A percentile compares a stretch with the other conserved stretches of the same genome.
Evolutionary conservation across 2,329 filamentous ascomycete species (phyloP).

Genomic region (Fusarium duplospermum): DNA sequence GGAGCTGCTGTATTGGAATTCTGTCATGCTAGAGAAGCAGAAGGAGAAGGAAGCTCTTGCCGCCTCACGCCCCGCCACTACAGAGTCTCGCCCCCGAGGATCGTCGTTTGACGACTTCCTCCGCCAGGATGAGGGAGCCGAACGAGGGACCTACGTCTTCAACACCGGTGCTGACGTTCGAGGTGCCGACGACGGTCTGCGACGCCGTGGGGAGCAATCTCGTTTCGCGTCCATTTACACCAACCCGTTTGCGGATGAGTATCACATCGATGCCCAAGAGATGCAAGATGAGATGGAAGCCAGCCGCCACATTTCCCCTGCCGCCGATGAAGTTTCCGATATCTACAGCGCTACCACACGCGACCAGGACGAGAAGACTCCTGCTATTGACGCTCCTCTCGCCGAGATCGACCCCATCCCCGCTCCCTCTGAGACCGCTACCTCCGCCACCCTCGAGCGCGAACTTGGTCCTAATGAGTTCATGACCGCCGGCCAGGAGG

Average conservation of each 20-base stretch:
- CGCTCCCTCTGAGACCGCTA: constrained; percentile 30
- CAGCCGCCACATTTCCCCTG: constrained; percentile 55
- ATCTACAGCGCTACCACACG: constrained; percentile 69
- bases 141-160: constrained; percentile 67
- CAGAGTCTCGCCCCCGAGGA: constrained; percentile 40
- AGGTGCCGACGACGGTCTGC: constrained; percentile 57
- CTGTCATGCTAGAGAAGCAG: constrained; percentile 62
- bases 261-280: constrained; percentile 64
- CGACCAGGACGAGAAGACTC: constrained; percentile 39
- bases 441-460: constrained; percentile 51
- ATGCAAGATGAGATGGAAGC: constrained; percentile 53
- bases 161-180: constrained; percentile 65
- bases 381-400: constrained; percentile 45
- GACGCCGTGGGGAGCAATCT: constrained; percentile 60
- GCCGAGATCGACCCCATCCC: constrained; percentile 47
- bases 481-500: constrained; percentile 63
- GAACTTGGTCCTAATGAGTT: constrained; percentile 58
- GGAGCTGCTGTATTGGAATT: constrained; percentile 75
- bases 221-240: constrained; percentile 61
- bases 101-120: constrained; percentile 71
- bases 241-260: constrained; percentile 71
- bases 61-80: constrained; percentile 3
- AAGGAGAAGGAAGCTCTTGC: constrained; percentile 44
- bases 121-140: constrained; percentile 60
- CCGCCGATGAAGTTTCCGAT: constrained; percentile 63